phyloP scores from a whole-genome alignment of 2,329 filamentous ascomycete genomes.

The Claviceps africana region DNA sequence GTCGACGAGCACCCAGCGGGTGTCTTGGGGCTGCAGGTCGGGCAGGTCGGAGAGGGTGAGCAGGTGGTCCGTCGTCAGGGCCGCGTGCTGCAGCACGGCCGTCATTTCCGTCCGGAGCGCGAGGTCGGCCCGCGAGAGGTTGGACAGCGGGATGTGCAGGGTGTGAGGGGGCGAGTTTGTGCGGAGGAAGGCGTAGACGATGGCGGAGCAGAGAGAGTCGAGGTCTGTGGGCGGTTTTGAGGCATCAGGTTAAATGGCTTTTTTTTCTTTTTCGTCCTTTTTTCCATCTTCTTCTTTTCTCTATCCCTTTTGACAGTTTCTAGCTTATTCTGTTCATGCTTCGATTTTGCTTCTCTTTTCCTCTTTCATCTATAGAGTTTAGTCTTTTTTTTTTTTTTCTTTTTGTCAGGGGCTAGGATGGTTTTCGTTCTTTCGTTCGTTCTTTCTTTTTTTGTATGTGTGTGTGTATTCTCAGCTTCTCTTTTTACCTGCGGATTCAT shows the following conservation, averaged over 20 bases:
- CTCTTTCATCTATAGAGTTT: not conserved
- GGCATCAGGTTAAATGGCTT: not conserved
- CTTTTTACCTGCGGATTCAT: slow-evolving; percentile 48
- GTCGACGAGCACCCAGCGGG: slow-evolving; percentile 63
- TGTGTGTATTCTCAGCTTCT: no score
- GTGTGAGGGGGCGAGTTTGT: slow-evolving; percentile 39
- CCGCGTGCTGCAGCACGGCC: slow-evolving; percentile 47
- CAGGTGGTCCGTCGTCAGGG: slow-evolving; percentile 45
- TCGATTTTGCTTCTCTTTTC: not conserved
- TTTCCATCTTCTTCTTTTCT: not conserved
- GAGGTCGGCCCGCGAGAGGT: slow-evolving; percentile 55
- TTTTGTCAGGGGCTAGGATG: not conserved
- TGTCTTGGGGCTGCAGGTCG: slow-evolving; percentile 36
- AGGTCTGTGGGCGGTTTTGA: slow-evolving; percentile 41
- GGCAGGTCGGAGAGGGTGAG: slow-evolving; percentile 45
- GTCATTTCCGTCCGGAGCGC: slow-evolving; percentile 58
- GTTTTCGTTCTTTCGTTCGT: no score
- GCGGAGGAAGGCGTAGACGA: slow-evolving; percentile 62
- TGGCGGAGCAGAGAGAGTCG: slow-evolving; percentile 62
- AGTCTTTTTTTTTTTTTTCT: not conserved
- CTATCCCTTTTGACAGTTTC: not conserved
- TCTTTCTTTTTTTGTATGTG: no score
- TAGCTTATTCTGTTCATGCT: not conserved
- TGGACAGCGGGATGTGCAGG: slow-evolving; percentile 59
- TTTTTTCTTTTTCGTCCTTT: not conserved